These are phyloP conservation scores for Dactylis glomerata DNA, from an alignment of 176 grass and related monocot genomes.

Conservation along the genomic window DNA sequence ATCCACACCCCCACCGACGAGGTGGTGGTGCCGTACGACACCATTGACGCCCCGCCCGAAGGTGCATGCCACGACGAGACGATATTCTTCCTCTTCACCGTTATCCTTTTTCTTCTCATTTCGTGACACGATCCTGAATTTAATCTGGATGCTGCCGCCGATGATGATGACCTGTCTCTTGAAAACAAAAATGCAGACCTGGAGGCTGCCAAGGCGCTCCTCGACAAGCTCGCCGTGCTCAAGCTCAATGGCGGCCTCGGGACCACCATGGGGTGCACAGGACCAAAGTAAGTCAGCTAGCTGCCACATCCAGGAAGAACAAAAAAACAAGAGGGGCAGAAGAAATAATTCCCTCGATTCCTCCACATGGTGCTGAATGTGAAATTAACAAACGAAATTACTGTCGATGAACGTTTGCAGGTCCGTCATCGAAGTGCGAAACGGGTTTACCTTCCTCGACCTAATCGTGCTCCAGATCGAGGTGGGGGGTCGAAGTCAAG, in stretches of 20 bases:
- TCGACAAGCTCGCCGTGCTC: slow-evolving; percentile 89
- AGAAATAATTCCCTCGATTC: background rate
- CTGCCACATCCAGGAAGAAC: background rate
- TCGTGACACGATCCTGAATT: background rate
- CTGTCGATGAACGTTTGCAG: slow-evolving; percentile 17
- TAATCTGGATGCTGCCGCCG: background rate
- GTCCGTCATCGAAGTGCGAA: slow-evolving; percentile 93
- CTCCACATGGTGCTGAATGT: background rate
- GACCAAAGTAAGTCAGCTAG: slow-evolving; percentile 81
- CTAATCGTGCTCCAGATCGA: slow-evolving; percentile 95
- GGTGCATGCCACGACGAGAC: slow-evolving; percentile 9
- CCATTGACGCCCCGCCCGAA: slow-evolving; percentile 54
- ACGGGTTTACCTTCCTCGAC: slow-evolving; percentile 92
- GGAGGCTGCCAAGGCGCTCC: slow-evolving; percentile 68
- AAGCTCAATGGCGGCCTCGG: slow-evolving; percentile 95
- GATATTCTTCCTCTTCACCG: background rate
- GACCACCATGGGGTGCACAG: slow-evolving; percentile 91
- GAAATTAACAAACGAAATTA: background rate
- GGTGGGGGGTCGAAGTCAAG: slow-evolving; percentile 20
- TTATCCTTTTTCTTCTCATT: background rate
- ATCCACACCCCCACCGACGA: slow-evolving; percentile 91
- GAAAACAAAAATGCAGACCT: slow-evolving; percentile 38
- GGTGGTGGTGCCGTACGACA: slow-evolving; percentile 83
- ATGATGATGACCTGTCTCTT: background rate
- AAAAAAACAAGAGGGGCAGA: background rate